A percentile compares a stretch with the other conserved stretches of the same genome.
phyloP scores from a whole-genome alignment of 2,329 filamentous ascomycete genomes.

The Pseudogymnoascus sp. region DNA sequence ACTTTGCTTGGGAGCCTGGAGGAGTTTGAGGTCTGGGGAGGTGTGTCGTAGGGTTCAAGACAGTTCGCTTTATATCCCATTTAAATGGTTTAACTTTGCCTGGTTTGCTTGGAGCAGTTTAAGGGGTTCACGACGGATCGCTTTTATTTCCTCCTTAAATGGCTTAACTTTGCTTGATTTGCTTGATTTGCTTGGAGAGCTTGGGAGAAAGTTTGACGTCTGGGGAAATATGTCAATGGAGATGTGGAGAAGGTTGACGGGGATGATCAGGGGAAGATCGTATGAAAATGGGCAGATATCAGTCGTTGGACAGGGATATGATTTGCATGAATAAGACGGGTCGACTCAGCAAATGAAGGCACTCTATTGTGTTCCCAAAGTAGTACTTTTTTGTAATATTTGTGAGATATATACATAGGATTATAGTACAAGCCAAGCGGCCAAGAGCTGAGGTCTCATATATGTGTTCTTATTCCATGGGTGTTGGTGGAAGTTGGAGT shows the following conservation, averaged over 20 bases:
- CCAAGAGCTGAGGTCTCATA: background rate
- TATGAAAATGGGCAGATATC: background rate
- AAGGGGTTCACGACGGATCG: background rate
- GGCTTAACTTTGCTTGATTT: background rate
- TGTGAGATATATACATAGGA: background rate
- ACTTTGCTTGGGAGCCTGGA: too few species aligned
- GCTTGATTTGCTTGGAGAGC: background rate
- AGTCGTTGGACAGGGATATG: background rate
- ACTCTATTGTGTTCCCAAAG: background rate
- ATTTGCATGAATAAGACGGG: background rate
- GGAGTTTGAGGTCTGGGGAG: too few species aligned
- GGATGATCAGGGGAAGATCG: background rate
- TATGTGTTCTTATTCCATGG: constrained; percentile 4
- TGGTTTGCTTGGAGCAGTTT: too few species aligned
- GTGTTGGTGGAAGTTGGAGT: background rate
- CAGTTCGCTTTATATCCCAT: too few species aligned
- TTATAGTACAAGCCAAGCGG: background rate
- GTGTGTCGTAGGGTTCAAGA: too few species aligned
- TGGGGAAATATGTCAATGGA: background rate
- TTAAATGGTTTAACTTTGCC: too few species aligned
- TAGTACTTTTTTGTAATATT: background rate
- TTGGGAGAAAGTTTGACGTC: background rate
- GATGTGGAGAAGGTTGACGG: background rate
- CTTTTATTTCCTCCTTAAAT: background rate
- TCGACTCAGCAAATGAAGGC: background rate